Evolutionary conservation across 2,329 filamentous ascomycete genomes (phyloP), one percentile per base, ranked within the genome.

Genomic region (Cordyceps fumosorosea): DNA sequence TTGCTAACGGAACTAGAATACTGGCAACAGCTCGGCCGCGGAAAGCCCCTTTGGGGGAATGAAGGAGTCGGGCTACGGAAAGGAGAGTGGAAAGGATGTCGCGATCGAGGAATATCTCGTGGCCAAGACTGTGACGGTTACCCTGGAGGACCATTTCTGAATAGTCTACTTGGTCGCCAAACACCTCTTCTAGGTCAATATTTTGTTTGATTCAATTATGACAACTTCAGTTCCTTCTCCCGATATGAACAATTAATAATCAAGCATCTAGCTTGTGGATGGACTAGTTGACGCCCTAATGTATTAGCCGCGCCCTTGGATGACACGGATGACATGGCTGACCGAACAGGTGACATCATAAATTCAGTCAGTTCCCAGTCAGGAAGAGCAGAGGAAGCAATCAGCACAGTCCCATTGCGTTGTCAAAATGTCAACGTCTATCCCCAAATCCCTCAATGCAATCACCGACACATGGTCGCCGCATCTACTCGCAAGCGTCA

Each of bases 11-110:
- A 22, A 47, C 1, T 16, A 62, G 59, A 76, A 76, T 40, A 72
- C 73, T 3, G 74, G 76, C 12, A 78, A 76, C 58, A 71, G 70
- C 14, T 79, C 75, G 0, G 73, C 77, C 0, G 74, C 77, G 0
- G 78, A 80, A 64, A 69, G 75, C 3, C 78, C 78, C 0, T 81
- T 81, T 66, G 78, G 78, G 5, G 79, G 77, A 0, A 80, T 81
- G 66, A 81, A 81, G 64, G 74, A 79, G 56, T 78, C 76, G 18
- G 79, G 78, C 0, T 75, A 73, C 12, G 79, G 79, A 7, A 80
- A 80, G 64, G 78, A 81, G 64, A 76, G 75, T 0, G 78, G 78
- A 47, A 80, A 80, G 64, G 78, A 80, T 32, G 73, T 79, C 22
- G 79, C 78, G 0, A 72, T 81, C 20, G 74, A 78, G 37, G 78